Percentiles rank a stretch among this genome's conserved stretches.
Evolutionary conservation across 192 early-diverging fungal genomes (phyloP).

Genomic region (Fimicolochytrium jonesii): DNA sequence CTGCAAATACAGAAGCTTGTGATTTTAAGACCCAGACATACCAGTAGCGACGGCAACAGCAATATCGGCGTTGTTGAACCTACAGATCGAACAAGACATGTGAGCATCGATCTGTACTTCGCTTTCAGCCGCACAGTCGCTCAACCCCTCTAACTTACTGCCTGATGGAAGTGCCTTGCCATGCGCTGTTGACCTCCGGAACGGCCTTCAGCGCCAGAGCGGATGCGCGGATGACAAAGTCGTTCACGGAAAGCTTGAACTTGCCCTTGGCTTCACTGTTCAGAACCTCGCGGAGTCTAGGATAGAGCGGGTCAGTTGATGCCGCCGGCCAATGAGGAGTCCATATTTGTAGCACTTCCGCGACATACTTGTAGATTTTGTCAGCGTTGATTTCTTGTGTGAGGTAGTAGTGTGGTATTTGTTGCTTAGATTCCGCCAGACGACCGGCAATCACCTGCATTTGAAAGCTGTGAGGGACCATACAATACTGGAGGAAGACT

Average conservation of each 20-base stretch:
- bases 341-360: background rate
- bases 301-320: background rate
- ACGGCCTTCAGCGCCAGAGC: constrained; percentile 82
- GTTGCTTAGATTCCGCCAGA: constrained; percentile 49
- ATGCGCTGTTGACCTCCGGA: constrained; percentile 87
- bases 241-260: constrained; percentile 97
- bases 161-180: constrained; percentile 84
- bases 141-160: constrained; percentile 50
- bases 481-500: no score
- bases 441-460: constrained; percentile 46
- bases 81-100: constrained; percentile 9
- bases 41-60: constrained; percentile 91
- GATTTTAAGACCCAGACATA: no score
- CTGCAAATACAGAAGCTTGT: no score
- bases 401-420: constrained; percentile 54
- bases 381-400: constrained; percentile 85
- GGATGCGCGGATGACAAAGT: constrained; percentile 95
- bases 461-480: background rate
- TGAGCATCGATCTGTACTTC: background rate
- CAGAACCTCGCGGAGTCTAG: constrained; percentile 76
- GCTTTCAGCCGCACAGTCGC: background rate
- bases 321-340: background rate
- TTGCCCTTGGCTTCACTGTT: constrained; percentile 79
- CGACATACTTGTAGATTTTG: constrained; percentile 52
- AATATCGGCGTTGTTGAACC: constrained; percentile 86